phyloP scores from a whole-genome alignment of 129 eudicot species.

The Calendula officinalis region DNA sequence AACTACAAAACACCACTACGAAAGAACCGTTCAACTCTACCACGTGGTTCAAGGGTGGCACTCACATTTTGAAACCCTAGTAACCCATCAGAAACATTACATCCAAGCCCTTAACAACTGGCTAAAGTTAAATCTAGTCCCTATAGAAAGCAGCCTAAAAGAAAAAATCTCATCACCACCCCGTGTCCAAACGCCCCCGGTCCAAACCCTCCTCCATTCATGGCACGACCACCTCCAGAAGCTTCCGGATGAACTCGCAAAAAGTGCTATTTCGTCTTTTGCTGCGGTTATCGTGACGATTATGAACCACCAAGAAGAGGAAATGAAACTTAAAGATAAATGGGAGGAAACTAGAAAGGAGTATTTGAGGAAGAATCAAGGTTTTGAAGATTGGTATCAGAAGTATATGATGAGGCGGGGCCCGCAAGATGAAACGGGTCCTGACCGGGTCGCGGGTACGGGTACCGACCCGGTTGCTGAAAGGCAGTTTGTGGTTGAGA shows the following conservation, averaged over 20 bases:
- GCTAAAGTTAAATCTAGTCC: constrained; percentile 81
- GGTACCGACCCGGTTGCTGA: constrained; percentile 53
- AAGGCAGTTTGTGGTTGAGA: constrained; percentile 64
- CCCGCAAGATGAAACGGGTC: constrained; percentile 51
- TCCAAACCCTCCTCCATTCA: constrained; percentile 65
- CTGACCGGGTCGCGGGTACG: constrained; percentile 40
- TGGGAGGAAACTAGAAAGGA: constrained; percentile 84
- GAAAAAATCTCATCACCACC: constrained; percentile 91
- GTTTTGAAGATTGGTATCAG: constrained; percentile 86
- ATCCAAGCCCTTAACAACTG: constrained; percentile 70
- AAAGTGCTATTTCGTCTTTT: constrained; percentile 72
- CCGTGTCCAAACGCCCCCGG: constrained; percentile 60
- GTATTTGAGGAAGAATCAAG: constrained; percentile 57
- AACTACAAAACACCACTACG: constrained; percentile 76
- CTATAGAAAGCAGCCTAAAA: constrained; percentile 78
- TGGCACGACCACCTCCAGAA: constrained; percentile 91
- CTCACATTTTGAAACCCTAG: constrained; percentile 72
- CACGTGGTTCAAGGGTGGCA: constrained; percentile 77
- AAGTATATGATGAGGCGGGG: constrained; percentile 56
- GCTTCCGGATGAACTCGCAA: constrained; percentile 91
- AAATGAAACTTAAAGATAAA: constrained; percentile 83
- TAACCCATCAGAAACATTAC: constrained; percentile 64
- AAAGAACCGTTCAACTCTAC: constrained; percentile 63
- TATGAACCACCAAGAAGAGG: constrained; percentile 76
- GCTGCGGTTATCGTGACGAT: constrained; percentile 80